phyloP scores from a whole-genome alignment of 192 early-diverging fungal species.

The Podila minutissima region DNA sequence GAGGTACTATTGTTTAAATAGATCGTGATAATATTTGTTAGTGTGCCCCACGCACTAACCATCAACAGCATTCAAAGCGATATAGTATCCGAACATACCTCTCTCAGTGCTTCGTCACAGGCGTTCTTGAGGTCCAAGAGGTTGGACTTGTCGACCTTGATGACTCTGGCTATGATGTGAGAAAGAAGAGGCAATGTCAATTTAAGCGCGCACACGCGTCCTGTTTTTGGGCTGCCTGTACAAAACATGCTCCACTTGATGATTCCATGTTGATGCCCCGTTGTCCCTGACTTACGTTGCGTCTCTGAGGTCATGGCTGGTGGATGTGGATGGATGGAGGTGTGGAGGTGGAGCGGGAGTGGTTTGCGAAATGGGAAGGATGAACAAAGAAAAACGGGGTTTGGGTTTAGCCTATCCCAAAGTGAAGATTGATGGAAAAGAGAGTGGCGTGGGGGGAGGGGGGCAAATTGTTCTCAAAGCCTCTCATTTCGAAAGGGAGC shows the following conservation, averaged over 20 bases:
- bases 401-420: too few relatives aligned
- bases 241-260: not conserved
- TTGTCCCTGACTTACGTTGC: constrained; percentile 2
- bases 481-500: too few relatives aligned
- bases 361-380: not conserved
- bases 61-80: not conserved
- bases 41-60: not conserved
- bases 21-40: not conserved
- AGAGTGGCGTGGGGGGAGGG: too few relatives aligned
- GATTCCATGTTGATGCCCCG: not conserved
- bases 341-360: not conserved
- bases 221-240: not conserved
- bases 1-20: constrained; percentile 48
- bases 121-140: constrained; percentile 66
- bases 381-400: not conserved
- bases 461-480: too few relatives aligned
- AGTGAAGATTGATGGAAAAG: too few relatives aligned
- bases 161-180: constrained; percentile 21
- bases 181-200: not conserved
- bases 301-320: constrained; percentile 22
- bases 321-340: not conserved
- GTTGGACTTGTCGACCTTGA: constrained; percentile 55
- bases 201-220: too few relatives aligned
- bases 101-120: constrained; percentile 70
- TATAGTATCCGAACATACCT: constrained; percentile 43